Percentiles rank a stretch among this genome's conserved stretches.
Evolutionary conservation across 2,329 filamentous ascomycete genomes (phyloP).

Genomic region (Fusarium sp.): DNA sequence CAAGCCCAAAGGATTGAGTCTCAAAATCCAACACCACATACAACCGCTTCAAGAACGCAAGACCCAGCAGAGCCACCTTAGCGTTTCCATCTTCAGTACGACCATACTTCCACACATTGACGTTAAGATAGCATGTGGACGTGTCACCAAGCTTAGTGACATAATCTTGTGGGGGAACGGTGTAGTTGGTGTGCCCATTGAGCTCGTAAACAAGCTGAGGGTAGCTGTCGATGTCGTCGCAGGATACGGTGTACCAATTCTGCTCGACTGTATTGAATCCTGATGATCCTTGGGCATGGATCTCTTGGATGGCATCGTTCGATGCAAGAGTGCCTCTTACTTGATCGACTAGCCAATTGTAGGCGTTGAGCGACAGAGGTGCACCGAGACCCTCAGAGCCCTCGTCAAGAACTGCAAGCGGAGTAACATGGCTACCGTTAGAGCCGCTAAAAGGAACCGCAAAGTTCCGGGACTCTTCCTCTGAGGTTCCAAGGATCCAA

Average conservation of each 20-base stretch:
- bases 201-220: not conserved
- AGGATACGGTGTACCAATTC: not conserved
- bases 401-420: constrained; percentile 19
- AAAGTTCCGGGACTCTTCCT: constrained; percentile 7
- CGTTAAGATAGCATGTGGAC: not conserved
- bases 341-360: constrained; percentile 9
- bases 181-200: not conserved
- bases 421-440: constrained; percentile 1
- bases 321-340: not conserved
- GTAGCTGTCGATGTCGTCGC: not conserved
- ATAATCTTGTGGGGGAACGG: not conserved
- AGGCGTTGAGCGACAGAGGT: constrained; percentile 13
- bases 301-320: not conserved
- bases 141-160: not conserved
- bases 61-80: not conserved
- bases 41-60: not conserved
- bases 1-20: not conserved
- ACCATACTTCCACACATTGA: not conserved
- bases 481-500: not conserved
- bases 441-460: constrained; percentile 9
- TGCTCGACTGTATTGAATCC: not conserved
- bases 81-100: not conserved
- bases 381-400: constrained; percentile 20
- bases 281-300: not conserved
- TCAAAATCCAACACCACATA: not conserved